Evolutionary conservation across 495 filamentous ascomycete species (phyloP).

Genomic region (Penicillium turbatum): DNA sequence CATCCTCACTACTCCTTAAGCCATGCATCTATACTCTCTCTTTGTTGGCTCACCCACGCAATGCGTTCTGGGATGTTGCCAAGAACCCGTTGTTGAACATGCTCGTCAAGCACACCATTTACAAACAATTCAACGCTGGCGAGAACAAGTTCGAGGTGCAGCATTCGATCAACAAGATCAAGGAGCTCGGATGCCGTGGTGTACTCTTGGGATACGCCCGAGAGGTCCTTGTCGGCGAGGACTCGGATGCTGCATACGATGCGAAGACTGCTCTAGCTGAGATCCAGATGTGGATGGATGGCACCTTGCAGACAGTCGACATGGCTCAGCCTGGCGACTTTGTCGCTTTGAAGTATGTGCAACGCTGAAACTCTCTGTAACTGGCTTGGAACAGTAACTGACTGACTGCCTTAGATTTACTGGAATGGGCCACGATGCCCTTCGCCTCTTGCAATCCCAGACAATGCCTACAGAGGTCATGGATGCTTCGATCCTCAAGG

Average conservation of each 20-base stretch:
- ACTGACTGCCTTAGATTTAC: slow-evolving; percentile 55
- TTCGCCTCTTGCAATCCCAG: slow-evolving; percentile 57
- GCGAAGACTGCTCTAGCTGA: slow-evolving; percentile 48
- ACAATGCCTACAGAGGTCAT: slow-evolving; percentile 58
- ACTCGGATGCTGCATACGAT: slow-evolving; percentile 29
- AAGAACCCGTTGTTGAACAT: slow-evolving; percentile 44
- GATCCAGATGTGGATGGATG: slow-evolving; percentile 67
- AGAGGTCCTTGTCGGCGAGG: slow-evolving; percentile 41
- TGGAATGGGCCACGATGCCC: slow-evolving; percentile 77
- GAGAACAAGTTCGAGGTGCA: slow-evolving; percentile 47
- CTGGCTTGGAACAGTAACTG: neutral
- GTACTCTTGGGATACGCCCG: slow-evolving; percentile 48
- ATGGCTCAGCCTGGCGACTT: slow-evolving; percentile 75
- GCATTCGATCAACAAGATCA: slow-evolving; percentile 40
- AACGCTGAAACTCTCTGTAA: neutral
- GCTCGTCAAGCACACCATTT: slow-evolving; percentile 46
- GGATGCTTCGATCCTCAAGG: slow-evolving; percentile 61
- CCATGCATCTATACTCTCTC: slow-evolving; percentile 67
- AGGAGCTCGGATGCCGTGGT: slow-evolving; percentile 42
- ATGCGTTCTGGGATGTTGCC: slow-evolving; percentile 43
- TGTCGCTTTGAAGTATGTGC: slow-evolving; percentile 72
- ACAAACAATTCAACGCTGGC: slow-evolving; percentile 51
- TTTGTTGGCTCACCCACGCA: slow-evolving; percentile 64
- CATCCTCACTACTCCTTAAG: slow-evolving; percentile 65
- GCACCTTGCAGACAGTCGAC: slow-evolving; percentile 70